Percentiles rank a stretch among this genome's conserved stretches.
Evolutionary conservation across 1,284 basidiomycete species (phyloP).

Genomic region (Cutaneotrichosporon curvatum): DNA sequence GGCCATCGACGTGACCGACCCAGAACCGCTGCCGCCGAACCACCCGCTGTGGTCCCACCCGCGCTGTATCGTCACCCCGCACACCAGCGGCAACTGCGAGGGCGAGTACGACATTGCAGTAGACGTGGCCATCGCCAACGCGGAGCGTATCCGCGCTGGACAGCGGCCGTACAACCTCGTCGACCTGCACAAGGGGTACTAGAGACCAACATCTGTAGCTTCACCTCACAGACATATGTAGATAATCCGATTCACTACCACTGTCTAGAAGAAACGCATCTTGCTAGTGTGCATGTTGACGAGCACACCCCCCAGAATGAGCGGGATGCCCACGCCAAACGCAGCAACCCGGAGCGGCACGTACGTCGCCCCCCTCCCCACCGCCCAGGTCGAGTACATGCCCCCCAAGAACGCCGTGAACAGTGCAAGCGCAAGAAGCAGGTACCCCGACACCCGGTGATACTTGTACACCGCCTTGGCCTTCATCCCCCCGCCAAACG

Average conservation of each 20-base stretch:
- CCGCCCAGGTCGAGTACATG: conserved; percentile 33
- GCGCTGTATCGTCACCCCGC: conserved; percentile 33
- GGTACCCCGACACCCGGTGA: conserved; percentile 41
- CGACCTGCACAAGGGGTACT: conserved; percentile 33
- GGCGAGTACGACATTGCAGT: conserved; percentile 32
- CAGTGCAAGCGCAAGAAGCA: conserved; percentile 31
- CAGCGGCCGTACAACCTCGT: conserved; percentile 27
- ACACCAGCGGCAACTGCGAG: conserved; percentile 33
- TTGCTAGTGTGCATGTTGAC: conserved; percentile 31
- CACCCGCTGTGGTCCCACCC: conserved; percentile 37
- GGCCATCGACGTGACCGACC: conserved; percentile 41
- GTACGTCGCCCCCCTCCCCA: conserved; percentile 1
- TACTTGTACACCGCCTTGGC: conserved; percentile 43
- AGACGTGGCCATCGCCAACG: conserved; percentile 40
- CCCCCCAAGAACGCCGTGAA: conserved; percentile 39
- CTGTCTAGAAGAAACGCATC: conserved; percentile 23
- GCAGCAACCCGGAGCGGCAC: conserved; percentile 24
- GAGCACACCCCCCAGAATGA: conserved; percentile 30
- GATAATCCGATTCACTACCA: too few relatives aligned
- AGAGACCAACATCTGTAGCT: neutral
- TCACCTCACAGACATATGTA: neutral
- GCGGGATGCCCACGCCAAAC: conserved; percentile 34
- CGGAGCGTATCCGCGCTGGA: conserved; percentile 26
- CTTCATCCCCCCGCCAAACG: conserved; percentile 27
- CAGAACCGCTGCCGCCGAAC: conserved; percentile 33